Conservation (phyloP, 192 early-diverging fungal species). For the Lunasporangiospora selenospora region DNA sequence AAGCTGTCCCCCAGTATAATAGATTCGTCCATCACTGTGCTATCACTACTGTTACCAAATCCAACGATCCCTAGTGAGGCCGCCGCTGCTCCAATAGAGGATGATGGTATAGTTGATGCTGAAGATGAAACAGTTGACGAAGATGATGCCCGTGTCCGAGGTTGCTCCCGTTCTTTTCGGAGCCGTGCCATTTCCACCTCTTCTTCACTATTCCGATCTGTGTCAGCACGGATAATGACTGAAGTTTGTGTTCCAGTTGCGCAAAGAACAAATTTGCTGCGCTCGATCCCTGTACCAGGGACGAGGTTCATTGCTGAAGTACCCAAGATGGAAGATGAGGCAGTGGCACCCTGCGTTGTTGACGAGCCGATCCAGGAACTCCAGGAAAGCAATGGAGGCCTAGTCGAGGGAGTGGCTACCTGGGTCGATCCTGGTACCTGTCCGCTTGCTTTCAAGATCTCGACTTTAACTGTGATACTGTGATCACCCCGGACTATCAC, state of each 20-base stretch:
- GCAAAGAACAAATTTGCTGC: slow-evolving; percentile 35
- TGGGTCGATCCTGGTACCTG: slow-evolving; percentile 19
- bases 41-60: neutral
- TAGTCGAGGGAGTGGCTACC: slow-evolving; percentile 3
- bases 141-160: slow-evolving; percentile 6
- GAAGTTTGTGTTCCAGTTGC: slow-evolving; percentile 41
- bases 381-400: slow-evolving; percentile 24
- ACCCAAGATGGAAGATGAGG: too few relatives aligned
- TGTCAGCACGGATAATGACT: slow-evolving; percentile 31
- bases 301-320: slow-evolving; percentile 2
- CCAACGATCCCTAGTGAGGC: too few relatives aligned
- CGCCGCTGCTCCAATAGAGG: slow-evolving; percentile 2
- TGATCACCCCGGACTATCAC: slow-evolving; percentile 42
- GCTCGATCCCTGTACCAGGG: slow-evolving; percentile 41
- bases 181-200: slow-evolving; percentile 21
- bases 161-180: slow-evolving; percentile 13
- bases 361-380: slow-evolving; percentile 18
- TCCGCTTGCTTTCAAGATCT: slow-evolving; percentile 43
- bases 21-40: neutral
- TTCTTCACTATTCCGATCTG: slow-evolving; percentile 29
- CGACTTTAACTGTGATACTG: slow-evolving; percentile 39
- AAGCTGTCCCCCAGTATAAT: slow-evolving; percentile 38
- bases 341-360: neutral
- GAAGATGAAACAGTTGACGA: slow-evolving; percentile 18
- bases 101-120: too few relatives aligned